Conservation (phyloP, 164 flowering plant species). For the Magnolia changhungtana region DNA sequence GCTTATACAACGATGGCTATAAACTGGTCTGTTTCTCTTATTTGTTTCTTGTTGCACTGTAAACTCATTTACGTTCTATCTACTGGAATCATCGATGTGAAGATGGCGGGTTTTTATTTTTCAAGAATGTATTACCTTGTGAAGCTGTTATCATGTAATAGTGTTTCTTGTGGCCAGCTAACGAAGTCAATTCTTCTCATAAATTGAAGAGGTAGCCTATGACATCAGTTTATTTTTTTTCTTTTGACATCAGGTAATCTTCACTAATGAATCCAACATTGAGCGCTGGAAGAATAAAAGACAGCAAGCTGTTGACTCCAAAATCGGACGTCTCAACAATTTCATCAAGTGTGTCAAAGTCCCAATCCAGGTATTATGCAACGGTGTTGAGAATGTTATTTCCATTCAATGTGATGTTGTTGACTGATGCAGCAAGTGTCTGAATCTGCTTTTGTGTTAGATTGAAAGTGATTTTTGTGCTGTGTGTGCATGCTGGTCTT, state of each 20-base stretch:
- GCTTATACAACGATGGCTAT: constrained; percentile 74
- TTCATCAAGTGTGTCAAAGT: constrained; percentile 66
- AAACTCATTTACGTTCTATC: background rate
- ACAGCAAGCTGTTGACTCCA: constrained; percentile 82
- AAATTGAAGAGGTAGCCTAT: background rate
- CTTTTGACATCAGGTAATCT: constrained; percentile 58
- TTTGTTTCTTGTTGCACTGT: background rate
- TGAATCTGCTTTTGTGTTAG: too few relatives aligned
- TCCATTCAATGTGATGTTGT: background rate
- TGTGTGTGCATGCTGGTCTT: too few relatives aligned
- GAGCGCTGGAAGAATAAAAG: constrained; percentile 92
- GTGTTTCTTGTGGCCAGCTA: background rate
- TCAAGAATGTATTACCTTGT: background rate
- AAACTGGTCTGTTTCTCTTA: constrained; percentile 61
- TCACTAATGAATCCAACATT: constrained; percentile 93
- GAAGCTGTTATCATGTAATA: background rate
- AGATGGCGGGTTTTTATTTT: background rate
- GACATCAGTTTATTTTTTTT: background rate
- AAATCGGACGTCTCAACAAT: constrained; percentile 69
- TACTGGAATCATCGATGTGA: background rate
- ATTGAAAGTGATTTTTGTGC: too few relatives aligned
- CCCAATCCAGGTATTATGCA: constrained; percentile 63
- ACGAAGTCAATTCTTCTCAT: background rate
- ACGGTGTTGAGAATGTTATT: background rate
- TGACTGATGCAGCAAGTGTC: background rate